Base-by-base conservation (phyloP, 106 monocot species). In the Gastrodia elata region DNA sequence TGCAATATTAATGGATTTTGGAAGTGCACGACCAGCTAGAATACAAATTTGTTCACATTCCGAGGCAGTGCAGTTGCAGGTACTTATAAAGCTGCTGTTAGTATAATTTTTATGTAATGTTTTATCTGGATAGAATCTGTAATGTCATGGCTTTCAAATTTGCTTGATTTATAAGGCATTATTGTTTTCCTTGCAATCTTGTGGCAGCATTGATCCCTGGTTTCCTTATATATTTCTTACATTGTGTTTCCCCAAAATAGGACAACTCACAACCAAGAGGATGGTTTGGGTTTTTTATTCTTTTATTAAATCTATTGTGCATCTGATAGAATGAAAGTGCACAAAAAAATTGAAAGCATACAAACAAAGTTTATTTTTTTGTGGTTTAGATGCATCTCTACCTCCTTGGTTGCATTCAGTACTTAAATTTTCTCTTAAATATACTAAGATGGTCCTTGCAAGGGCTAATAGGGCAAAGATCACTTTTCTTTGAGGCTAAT, bases 1-100 rank as follows among this genome's bases (percentile, higher is more conserved):
- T 77, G 91, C 93, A 39, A 99, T 93, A 78, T 67, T 99, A 67
- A 99, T 99, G 98, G 98, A 99, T 79, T 99, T 99, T 80, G 98
- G 98, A 74, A 99, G 98, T 74, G 77, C 93, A 38, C 78, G 78
- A 36, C 89, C 91, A 75, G 91, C 98, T 76, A 93, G 84, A 75
- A 93, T 76, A 74, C 77, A 93, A 77, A 99, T 99, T 42, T 76
- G 87, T 72, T 91, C 98, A 49, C 91, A 81, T 24, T 77, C 91
- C 13, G 91, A 99, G 35, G 98, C 98, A 74, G 72, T 93, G 25
- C 91, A 87, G 57, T 76, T 99, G 77, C 98, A 99, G 87, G 98
- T 91, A 84, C n/a, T 35, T 37, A 30, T 15, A 28, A 61, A 61
- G 1, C 32, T 61, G 61, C 30, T 30, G 27, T 32, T 33, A 30